Evolutionary conservation across 1,284 basidiomycete genomes (phyloP).

Genomic region (Trichosporon coremiiforme): DNA sequence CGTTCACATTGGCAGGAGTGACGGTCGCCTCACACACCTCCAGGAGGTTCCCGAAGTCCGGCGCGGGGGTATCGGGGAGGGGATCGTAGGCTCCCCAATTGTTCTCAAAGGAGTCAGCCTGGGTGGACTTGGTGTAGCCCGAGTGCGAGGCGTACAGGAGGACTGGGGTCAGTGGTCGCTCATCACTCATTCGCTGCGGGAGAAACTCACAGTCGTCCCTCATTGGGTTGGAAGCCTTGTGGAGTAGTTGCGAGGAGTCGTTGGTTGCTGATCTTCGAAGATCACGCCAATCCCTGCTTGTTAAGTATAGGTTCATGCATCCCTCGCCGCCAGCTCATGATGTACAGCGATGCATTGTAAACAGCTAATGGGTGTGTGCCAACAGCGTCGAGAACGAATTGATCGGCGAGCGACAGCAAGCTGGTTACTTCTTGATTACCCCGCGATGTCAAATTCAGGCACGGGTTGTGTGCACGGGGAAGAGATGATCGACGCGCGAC

Average conservation of each 20-base stretch:
- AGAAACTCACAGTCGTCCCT: background rate
- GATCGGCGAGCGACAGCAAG: background rate
- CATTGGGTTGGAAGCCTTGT: background rate
- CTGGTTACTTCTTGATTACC: background rate
- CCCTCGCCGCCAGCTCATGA: background rate
- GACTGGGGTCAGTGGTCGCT: background rate
- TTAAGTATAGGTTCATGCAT: background rate
- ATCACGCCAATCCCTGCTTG: background rate
- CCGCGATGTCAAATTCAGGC: background rate
- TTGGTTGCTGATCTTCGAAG: background rate
- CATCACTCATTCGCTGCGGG: background rate
- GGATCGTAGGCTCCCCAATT: background rate
- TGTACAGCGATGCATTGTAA: background rate
- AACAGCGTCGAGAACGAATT: background rate
- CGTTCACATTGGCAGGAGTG: background rate
- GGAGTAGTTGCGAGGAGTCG: background rate
- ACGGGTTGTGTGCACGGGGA: background rate
- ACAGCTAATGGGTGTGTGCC: background rate
- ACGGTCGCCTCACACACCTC: no score
- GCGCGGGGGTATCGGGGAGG: background rate
- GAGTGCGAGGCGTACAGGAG: background rate
- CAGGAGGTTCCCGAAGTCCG: background rate
- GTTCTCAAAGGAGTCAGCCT: background rate
- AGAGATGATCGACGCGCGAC: background rate
- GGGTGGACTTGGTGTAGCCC: background rate